Percentiles rank a stretch among this genome's conserved stretches.
Evolutionary conservation across 1,284 basidiomycete species (phyloP).

Genomic region (Apiotrichum gracile): DNA sequence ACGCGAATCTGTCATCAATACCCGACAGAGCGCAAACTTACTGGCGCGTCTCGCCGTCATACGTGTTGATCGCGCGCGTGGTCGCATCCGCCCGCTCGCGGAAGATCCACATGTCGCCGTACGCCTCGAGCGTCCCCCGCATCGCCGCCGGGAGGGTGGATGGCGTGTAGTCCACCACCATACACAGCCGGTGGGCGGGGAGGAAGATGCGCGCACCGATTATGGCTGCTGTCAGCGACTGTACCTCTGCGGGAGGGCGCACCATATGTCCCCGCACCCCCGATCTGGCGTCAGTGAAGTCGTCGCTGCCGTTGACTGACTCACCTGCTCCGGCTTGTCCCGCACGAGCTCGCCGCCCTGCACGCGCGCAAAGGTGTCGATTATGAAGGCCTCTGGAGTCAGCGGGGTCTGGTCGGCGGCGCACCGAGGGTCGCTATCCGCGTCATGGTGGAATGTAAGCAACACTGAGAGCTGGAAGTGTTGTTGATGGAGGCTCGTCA

Average conservation of each 20-base stretch:
- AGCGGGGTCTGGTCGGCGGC: neutral
- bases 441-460: too few species aligned
- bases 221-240: constrained; percentile 21
- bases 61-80: constrained; percentile 35
- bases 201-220: constrained; percentile 42
- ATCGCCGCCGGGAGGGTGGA: constrained; percentile 23
- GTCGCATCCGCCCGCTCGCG: constrained; percentile 29
- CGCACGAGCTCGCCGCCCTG: constrained; percentile 29
- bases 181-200: constrained; percentile 27
- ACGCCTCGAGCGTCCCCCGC: constrained; percentile 20
- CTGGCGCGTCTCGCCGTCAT: constrained; percentile 30
- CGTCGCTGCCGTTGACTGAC: neutral
- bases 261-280: constrained; percentile 45
- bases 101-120: constrained; percentile 40
- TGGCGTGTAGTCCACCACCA: constrained; percentile 39
- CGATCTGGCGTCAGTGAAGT: constrained; percentile 27
- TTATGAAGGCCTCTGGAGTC: constrained; percentile 36
- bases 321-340: constrained; percentile 35
- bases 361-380: constrained; percentile 40
- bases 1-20: constrained; percentile 28
- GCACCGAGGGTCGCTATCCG: constrained; percentile 13
- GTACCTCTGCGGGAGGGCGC: neutral
- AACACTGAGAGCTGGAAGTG: too few species aligned
- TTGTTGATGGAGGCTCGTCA: too few species aligned
- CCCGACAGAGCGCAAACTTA: constrained; percentile 8